phyloP scores from a whole-genome alignment of 2,329 filamentous ascomycete species.

The Cylindrodendrum hubeiense region DNA sequence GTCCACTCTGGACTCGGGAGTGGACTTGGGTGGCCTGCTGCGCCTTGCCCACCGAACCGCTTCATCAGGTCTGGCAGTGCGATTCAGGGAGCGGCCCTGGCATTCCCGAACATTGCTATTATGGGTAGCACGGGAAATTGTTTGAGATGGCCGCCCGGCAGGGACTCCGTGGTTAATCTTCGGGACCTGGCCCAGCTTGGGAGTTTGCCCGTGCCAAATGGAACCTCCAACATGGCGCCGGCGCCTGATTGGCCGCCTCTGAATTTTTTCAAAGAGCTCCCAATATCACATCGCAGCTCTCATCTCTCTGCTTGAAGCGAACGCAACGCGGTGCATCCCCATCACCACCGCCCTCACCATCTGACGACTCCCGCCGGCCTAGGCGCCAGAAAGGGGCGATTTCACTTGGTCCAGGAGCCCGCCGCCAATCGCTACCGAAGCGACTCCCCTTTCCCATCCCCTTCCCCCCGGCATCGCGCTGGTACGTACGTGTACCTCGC shows the following conservation, averaged over 20 bases:
- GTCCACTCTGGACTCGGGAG: background rate
- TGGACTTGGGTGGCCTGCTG: slow-evolving; percentile 2
- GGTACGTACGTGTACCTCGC: slow-evolving; percentile 14
- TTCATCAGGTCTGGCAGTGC: background rate
- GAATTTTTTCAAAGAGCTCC: slow-evolving; percentile 15
- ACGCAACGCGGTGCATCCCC: slow-evolving; percentile 19
- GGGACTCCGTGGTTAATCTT: slow-evolving; percentile 33
- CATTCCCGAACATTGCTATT: slow-evolving; percentile 10
- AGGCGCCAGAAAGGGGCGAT: slow-evolving; percentile 8
- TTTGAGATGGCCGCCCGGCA: background rate
- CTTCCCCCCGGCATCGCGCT: background rate
- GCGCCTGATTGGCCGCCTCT: slow-evolving; percentile 15
- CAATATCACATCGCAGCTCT: slow-evolving; percentile 14
- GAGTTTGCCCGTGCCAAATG: background rate
- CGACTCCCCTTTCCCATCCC: slow-evolving; percentile 4
- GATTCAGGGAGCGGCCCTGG: background rate
- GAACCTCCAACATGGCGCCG: slow-evolving; percentile 2
- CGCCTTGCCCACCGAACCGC: background rate
- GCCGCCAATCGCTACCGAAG: slow-evolving; percentile 6
- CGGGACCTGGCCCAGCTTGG: slow-evolving; percentile 22
- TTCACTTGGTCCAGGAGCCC: slow-evolving; percentile 7
- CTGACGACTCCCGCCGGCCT: slow-evolving; percentile 4
- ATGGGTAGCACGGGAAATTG: slow-evolving; percentile 8
- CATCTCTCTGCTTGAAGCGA: slow-evolving; percentile 26
- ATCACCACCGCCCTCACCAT: slow-evolving; percentile 12